phyloP scores from a whole-genome alignment of 208 protist species.

The Zelonia costaricensis region DNA sequence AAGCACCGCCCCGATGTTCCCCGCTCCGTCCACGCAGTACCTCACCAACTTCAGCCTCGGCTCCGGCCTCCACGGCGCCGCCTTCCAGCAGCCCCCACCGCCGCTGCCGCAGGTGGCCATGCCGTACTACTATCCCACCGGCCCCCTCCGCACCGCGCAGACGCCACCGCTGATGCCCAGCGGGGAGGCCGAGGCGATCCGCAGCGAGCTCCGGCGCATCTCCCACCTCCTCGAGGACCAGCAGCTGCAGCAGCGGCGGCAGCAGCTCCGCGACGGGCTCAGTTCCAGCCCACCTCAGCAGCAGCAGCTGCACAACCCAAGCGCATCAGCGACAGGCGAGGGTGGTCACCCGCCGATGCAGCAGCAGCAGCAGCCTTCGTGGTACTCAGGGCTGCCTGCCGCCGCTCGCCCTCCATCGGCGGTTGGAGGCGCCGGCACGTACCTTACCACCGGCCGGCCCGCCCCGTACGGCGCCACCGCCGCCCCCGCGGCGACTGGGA shows the following conservation, averaged over 20 bases:
- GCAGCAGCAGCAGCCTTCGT: too few relatives aligned
- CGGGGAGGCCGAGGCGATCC: slow-evolving; percentile 20
- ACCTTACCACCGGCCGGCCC: slow-evolving; percentile 27
- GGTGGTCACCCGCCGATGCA: too few relatives aligned
- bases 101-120: too few relatives aligned
- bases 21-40: slow-evolving; percentile 4
- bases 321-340: too few relatives aligned
- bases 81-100: not conserved
- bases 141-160: not conserved
- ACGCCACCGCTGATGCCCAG: slow-evolving; percentile 12
- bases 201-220: slow-evolving; percentile 27
- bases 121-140: slow-evolving; percentile 2
- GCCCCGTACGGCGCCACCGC: slow-evolving; percentile 5
- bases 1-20: not conserved
- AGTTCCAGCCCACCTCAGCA: not conserved
- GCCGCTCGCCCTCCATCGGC: not conserved
- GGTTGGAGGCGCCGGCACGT: slow-evolving; percentile 20
- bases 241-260: slow-evolving; percentile 18
- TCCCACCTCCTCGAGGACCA: slow-evolving; percentile 23
- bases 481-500: not conserved
- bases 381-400: too few relatives aligned
- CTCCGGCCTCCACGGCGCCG: slow-evolving; percentile 2
- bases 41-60: slow-evolving; percentile 8
- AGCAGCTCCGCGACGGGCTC: not conserved
- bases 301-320: not conserved